Percentiles rank a stretch among this genome's conserved stretches.
phyloP scores from a whole-genome alignment of 2,329 filamentous ascomycete genomes.

The Diaporthe citri region DNA sequence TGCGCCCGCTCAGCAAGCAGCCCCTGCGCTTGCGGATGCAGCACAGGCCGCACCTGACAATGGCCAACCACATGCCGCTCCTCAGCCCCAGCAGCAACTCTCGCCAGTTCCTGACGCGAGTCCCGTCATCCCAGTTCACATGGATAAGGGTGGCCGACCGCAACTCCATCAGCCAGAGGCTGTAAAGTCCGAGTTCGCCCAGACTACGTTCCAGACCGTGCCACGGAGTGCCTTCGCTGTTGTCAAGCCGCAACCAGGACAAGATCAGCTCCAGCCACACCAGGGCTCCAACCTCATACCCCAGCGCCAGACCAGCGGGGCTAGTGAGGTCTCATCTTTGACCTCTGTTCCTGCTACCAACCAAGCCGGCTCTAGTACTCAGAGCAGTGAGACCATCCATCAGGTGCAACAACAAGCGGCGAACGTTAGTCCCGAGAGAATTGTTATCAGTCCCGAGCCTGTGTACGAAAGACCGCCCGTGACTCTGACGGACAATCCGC shows the following conservation, averaged over 20 bases:
- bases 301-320: conserved; percentile 45
- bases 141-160: conserved; percentile 25
- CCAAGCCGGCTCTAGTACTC: conserved; percentile 30
- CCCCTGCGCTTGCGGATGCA: conserved; percentile 9
- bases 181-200: conserved; percentile 2
- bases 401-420: conserved; percentile 21
- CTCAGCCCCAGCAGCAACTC: conserved; percentile 23
- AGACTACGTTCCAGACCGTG: conserved; percentile 11
- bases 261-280: conserved; percentile 37
- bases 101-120: conserved; percentile 17
- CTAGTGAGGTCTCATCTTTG: conserved; percentile 46
- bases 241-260: conserved; percentile 23
- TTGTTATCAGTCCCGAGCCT: conserved; percentile 24
- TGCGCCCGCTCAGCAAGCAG: conserved; percentile 9
- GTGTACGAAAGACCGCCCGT: conserved; percentile 33
- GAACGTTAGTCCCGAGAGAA: not conserved
- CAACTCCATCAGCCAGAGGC: conserved; percentile 32
- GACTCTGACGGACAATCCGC: conserved; percentile 40
- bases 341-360: conserved; percentile 36
- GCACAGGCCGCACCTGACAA: not conserved
- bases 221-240: conserved; percentile 19
- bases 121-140: not conserved
- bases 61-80: not conserved
- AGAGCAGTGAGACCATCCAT: conserved; percentile 29
- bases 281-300: conserved; percentile 40